These are phyloP conservation scores for Cerrena zonata DNA, from an alignment of 1,284 basidiomycete genomes.

Conservation along the genomic window DNA sequence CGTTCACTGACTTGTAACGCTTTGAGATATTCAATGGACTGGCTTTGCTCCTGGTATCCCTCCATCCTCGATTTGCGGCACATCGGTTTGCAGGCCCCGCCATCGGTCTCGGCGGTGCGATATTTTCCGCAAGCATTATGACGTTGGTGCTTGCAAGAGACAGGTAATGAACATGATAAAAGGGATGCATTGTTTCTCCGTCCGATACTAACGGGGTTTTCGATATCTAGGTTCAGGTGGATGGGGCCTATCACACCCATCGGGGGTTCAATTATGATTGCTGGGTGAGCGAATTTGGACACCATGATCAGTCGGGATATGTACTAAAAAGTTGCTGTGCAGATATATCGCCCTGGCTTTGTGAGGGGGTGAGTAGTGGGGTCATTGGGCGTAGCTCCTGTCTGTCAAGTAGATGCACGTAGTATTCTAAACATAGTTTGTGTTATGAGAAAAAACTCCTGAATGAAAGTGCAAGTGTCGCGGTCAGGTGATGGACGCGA, in stretches of 20 bases:
- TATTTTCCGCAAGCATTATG: slow-evolving; percentile 74
- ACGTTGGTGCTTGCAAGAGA: slow-evolving; percentile 55
- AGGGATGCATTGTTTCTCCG: no score
- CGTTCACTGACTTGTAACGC: neutral
- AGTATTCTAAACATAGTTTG: no score
- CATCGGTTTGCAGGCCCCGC: slow-evolving; percentile 70
- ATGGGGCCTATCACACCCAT: slow-evolving; percentile 75
- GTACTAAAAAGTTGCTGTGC: neutral
- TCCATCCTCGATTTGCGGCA: slow-evolving; percentile 61
- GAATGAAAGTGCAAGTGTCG: no score
- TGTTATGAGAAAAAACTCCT: no score
- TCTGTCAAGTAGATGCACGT: no score
- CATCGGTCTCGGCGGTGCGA: slow-evolving; percentile 52
- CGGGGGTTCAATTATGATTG: slow-evolving; percentile 70
- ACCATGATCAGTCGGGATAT: neutral
- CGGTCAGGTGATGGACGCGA: slow-evolving; percentile 24
- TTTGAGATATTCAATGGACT: slow-evolving; percentile 72
- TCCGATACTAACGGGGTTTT: no score
- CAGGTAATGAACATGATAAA: slow-evolving; percentile 38
- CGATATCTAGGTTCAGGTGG: slow-evolving; percentile 42
- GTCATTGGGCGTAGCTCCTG: no score
- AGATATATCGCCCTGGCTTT: slow-evolving; percentile 53
- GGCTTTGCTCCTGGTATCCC: slow-evolving; percentile 62
- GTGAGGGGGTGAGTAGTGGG: slow-evolving; percentile 24
- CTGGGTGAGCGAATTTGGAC: slow-evolving; percentile 51